Evolutionary conservation across 805 yeast genomes (phyloP).

Genomic region (Brettanomyces custersianus): DNA sequence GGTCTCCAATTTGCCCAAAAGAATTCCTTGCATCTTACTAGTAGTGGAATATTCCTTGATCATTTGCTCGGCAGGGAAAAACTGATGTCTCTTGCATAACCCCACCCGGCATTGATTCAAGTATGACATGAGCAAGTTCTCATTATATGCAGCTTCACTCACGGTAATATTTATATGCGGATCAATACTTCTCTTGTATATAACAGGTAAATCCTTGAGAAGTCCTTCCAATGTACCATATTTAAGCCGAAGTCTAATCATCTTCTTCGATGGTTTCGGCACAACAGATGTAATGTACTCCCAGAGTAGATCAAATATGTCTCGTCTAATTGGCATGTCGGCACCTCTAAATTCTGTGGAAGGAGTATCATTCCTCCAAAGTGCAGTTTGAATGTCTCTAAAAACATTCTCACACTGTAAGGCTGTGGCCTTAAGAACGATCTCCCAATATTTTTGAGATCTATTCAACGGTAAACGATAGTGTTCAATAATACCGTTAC

Average conservation of each 20-base stretch:
- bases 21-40: conserved; percentile 11
- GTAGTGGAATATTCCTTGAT: conserved; percentile 20
- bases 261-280: conserved; percentile 12
- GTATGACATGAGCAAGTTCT: conserved; percentile 15
- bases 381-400: conserved; percentile 12
- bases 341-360: conserved; percentile 2
- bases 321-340: conserved; percentile 10
- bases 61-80: conserved; percentile 21
- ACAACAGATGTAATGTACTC: conserved; percentile 9
- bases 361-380: conserved; percentile 10
- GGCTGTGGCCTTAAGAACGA: conserved; percentile 18
- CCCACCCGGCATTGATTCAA: conserved; percentile 15
- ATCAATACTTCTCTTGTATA: conserved; percentile 8
- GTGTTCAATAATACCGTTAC: conserved; percentile 15
- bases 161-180: conserved; percentile 8
- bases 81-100: conserved; percentile 13
- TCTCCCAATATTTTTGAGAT: conserved; percentile 20
- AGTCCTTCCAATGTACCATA: conserved; percentile 18
- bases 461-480: conserved; percentile 14
- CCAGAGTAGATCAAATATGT: conserved; percentile 20
- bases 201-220: conserved; percentile 15
- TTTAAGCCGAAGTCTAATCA: conserved; percentile 14
- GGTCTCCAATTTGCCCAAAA: conserved; percentile 8
- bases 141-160: conserved; percentile 12
- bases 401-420: conserved; percentile 14